Base-by-base conservation (phyloP, 176 grass and related monocot species). In the Stipa capillata region DNA sequence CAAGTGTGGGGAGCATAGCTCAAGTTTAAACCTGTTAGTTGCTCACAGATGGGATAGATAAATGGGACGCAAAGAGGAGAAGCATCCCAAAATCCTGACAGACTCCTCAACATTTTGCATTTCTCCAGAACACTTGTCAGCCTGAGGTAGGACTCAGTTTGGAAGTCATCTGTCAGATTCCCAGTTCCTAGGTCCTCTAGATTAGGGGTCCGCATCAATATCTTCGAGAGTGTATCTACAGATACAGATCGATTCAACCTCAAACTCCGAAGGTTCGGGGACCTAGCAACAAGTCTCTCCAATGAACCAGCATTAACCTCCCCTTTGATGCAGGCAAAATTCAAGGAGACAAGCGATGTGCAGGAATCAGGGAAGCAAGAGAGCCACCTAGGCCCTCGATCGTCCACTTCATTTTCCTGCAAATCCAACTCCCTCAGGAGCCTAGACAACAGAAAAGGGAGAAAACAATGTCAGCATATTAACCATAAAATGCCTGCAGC, bases 381-480 rank as follows among this genome's bases (percentile, higher is more conserved):
- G 27, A 97, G 89, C 94, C 94, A 97, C 50, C 87, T 85, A 53
- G 86, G 79, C 77, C 91, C 91, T 70, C 77, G 89, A 86, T 97
- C 94, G 18, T 94, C 91, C 81, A 97, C 77, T 23, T 97, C 90
- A 89, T 93, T 97, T 91, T 97, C 94, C 80, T 97, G 94, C 81
- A 97, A 89, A 88, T 97, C 94, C 63, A 97, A 70, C 74, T 97
- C 91, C 74, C 78, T 88, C 54, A 97, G 82, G 45, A 73, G 45
- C 76, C 94, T 97, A 74, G 31, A 56, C 28, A 13, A 85, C 36
- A 48, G 20, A 79, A 23, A n/a, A n/a, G n/a, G 42, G 29, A 27
- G 15, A 84, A 66, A 79, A 57, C 43, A 5, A 31, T 29, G 67
- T 69, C 14, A 85, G 31, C 6, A 28, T 34, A 32, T 68, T 54